phyloP scores from a whole-genome alignment of 2,329 filamentous ascomycete species.

The Colletotrichum plurivorum region DNA sequence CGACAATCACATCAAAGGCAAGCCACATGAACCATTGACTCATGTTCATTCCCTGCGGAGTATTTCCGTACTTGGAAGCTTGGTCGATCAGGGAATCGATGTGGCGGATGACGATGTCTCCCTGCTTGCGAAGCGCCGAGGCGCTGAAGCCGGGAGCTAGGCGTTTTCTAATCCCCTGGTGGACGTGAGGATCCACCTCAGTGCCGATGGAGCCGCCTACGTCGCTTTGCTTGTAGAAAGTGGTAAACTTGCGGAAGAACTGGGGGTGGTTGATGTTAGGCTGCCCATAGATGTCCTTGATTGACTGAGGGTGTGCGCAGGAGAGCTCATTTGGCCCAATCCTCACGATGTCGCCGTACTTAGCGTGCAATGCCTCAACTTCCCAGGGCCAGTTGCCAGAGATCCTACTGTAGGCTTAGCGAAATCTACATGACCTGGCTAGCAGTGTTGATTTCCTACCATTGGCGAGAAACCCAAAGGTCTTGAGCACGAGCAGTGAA shows the following conservation, averaged over 20 bases:
- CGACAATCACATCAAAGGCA: conserved; percentile 49
- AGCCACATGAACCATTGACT: conserved; percentile 46
- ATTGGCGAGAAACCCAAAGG: conserved; percentile 22
- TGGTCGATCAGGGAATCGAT: conserved; percentile 53
- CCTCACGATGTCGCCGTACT: conserved; percentile 55
- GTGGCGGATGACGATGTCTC: conserved; percentile 51
- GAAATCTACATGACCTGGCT: too few relatives aligned
- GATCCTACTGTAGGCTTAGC: neutral
- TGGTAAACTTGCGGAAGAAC: conserved; percentile 31
- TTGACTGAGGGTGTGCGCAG: conserved; percentile 53
- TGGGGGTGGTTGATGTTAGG: conserved; percentile 39
- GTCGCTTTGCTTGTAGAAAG: conserved; percentile 24
- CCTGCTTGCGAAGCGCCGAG: conserved; percentile 43
- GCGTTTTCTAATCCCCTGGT: conserved; percentile 24
- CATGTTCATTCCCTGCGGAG: conserved; percentile 47
- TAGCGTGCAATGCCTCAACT: conserved; percentile 16
- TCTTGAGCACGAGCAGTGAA: conserved; percentile 14
- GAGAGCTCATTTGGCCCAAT: conserved; percentile 62
- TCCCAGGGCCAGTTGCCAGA: conserved; percentile 24
- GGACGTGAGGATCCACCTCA: conserved; percentile 19
- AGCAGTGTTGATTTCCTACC: neutral
- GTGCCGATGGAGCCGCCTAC: conserved; percentile 40
- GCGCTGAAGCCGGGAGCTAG: conserved; percentile 44
- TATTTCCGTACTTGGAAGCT: neutral
- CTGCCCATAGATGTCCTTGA: conserved; percentile 57